These are phyloP conservation scores for Byssochlamys sp. DNA, from an alignment of 2,329 filamentous ascomycete species.

Conservation along the genomic window DNA sequence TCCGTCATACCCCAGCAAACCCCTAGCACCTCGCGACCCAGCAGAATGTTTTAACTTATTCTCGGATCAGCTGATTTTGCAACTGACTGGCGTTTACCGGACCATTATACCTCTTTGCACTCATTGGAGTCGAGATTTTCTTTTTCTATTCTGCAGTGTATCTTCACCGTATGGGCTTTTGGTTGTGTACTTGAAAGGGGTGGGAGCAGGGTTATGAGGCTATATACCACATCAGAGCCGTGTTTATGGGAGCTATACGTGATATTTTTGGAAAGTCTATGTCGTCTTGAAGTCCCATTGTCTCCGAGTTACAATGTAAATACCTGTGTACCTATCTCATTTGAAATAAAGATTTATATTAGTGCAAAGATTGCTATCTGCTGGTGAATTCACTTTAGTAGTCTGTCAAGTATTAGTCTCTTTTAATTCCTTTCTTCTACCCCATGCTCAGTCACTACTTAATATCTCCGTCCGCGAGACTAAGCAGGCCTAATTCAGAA, in stretches of 20 bases:
- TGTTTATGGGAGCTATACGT: slow-evolving; percentile 1
- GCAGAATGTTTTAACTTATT: slow-evolving; percentile 29
- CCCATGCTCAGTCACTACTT: too few relatives aligned
- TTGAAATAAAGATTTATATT: neutral
- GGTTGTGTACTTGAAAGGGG: neutral
- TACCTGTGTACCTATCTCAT: neutral
- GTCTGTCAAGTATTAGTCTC: neutral
- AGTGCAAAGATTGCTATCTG: neutral
- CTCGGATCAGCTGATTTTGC: neutral
- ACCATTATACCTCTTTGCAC: neutral
- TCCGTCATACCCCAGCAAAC: slow-evolving; percentile 26
- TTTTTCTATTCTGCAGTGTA: neutral
- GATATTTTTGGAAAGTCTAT: slow-evolving; percentile 1
- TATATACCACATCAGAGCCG: neutral
- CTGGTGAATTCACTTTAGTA: neutral
- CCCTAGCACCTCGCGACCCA: slow-evolving; percentile 18
- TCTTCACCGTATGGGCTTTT: neutral
- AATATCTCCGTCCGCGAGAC: too few relatives aligned
- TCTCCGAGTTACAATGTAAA: neutral
- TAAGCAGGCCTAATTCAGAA: too few relatives aligned
- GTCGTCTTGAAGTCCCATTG: neutral
- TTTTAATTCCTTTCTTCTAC: too few relatives aligned
- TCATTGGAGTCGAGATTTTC: neutral
- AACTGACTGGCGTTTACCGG: neutral
- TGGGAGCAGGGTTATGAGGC: neutral